Conservation (phyloP, 768 basidiomycete genomes). For the Auriscalpium vulgare region DNA sequence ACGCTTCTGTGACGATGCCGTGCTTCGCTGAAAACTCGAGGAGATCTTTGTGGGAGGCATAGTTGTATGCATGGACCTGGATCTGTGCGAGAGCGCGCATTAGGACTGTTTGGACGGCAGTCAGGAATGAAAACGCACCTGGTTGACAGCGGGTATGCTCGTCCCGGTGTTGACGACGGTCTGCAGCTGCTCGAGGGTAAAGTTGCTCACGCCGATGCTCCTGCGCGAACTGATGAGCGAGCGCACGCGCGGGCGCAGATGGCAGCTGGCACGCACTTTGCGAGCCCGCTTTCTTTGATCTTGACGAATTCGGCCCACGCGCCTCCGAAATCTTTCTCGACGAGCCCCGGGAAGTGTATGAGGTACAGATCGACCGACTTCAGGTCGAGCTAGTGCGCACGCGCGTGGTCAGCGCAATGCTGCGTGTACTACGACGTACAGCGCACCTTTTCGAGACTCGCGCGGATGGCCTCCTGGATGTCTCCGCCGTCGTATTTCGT, state of each 20-base stretch:
- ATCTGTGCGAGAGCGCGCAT: conserved; percentile 32
- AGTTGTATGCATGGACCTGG: conserved; percentile 64
- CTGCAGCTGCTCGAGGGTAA: conserved; percentile 43
- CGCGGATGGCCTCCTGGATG: conserved; percentile 32
- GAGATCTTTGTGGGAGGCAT: conserved; percentile 47
- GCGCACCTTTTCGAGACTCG: conserved; percentile 44
- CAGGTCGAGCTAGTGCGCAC: conserved; percentile 42
- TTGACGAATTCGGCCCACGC: conserved; percentile 53
- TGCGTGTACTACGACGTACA: too few species aligned
- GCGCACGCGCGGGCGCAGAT: background rate
- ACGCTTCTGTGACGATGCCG: conserved; percentile 57
- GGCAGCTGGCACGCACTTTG: conserved; percentile 20
- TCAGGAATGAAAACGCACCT: conserved; percentile 30
- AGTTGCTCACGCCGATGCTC: conserved; percentile 74
- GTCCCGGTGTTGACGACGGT: conserved; percentile 40
- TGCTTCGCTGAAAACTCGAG: conserved; percentile 46
- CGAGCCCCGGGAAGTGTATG: conserved; percentile 41
- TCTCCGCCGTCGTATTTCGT: conserved; percentile 39
- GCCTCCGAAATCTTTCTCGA: conserved; percentile 27
- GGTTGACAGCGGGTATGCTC: conserved; percentile 63
- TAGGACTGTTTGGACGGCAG: background rate
- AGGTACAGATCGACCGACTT: conserved; percentile 64
- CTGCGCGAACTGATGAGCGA: conserved; percentile 24
- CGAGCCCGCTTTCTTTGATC: conserved; percentile 34
- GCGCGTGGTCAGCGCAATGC: background rate